Base-by-base conservation (phyloP, 1,284 basidiomycete species). In the Puccinia horiana region DNA sequence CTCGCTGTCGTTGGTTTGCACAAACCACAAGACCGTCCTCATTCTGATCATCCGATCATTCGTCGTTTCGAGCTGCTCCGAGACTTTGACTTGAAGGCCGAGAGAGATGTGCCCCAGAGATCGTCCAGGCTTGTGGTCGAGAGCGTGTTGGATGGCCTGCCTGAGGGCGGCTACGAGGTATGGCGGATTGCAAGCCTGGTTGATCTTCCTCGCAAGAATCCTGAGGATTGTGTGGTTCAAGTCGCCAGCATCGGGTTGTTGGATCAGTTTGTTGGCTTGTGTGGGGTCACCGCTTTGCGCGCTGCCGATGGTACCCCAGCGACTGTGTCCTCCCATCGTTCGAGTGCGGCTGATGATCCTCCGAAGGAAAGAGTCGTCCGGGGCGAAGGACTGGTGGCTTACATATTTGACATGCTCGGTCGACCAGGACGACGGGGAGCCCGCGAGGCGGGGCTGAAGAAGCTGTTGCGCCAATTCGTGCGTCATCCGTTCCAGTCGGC, bases 181-280 rank as follows among this genome's bases (percentile, higher is more conserved):
- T 70, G 40, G 40, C 40, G 67, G 44, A 47, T 70, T 23, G 40
- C 40, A 1, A 9, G 23, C 40, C 26, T 70, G 40, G 5, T 49
- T 26, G 67, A 70, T 70, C 37, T 70, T 12, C 42, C 42, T 37
- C 9, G 6, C 6, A 4, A 37, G 61, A 63, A 29, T 5, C 6
- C n/a, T 8, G n/a, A 58, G 23, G 56, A 44, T 3, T 20, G 40
- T n/a, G 14, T 12, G 12, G 26, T 70, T n/a, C 67, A 70, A n/a
- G n/a, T 70, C 18, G 67, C 67, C n/a, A 47, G 67, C 18, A 14
- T 70, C 23, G 67, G 67, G 1, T 40, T 70, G 67, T 9, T 70
- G 44, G 29, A 70, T 2, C 67, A 44, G 16, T 70, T 70, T n/a
- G 40, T 47, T 1, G 67, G 67, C 37, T 70, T 70, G 32, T 70